Percentiles rank a stretch among this genome's conserved stretches.
These are phyloP conservation scores for Fusarium sp. DNA, from an alignment of 2,329 filamentous ascomycete genomes.

Conservation along the genomic window DNA sequence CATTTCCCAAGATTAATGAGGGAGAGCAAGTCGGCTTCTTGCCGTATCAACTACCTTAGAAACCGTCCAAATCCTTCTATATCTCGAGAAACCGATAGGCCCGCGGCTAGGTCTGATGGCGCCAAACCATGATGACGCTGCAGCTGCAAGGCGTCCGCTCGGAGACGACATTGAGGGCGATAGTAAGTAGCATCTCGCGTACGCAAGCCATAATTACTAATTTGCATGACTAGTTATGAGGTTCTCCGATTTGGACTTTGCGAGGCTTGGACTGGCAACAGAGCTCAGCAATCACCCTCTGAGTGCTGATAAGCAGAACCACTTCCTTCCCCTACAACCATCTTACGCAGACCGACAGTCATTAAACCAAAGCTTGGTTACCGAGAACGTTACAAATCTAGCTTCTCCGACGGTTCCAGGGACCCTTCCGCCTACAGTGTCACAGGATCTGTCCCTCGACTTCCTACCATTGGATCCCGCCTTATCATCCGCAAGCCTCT, in stretches of 20 bases:
- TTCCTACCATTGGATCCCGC: background rate
- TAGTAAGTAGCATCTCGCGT: conserved; percentile 3
- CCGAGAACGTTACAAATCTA: background rate
- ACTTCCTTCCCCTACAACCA: background rate
- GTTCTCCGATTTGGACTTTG: conserved; percentile 33
- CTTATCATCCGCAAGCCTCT: background rate
- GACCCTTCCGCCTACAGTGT: background rate
- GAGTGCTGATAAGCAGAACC: background rate
- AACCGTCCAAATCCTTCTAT: background rate
- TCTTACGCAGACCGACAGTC: background rate
- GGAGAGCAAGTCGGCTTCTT: background rate
- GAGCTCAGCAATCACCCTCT: background rate
- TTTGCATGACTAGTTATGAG: conserved; percentile 20
- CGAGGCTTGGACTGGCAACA: conserved; percentile 17
- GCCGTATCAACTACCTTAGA: background rate
- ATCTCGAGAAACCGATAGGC: background rate
- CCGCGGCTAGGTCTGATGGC: background rate
- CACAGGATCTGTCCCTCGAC: background rate
- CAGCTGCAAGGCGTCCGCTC: background rate
- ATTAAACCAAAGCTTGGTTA: background rate
- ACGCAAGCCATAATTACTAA: background rate
- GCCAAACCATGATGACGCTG: background rate
- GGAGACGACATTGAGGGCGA: conserved; percentile 25
- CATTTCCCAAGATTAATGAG: background rate
- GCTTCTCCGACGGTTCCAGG: background rate